A percentile compares a stretch with the other conserved stretches of the same genome.
phyloP scores from a whole-genome alignment of 1,284 basidiomycete species.

The Marasmius tenuissimus region DNA sequence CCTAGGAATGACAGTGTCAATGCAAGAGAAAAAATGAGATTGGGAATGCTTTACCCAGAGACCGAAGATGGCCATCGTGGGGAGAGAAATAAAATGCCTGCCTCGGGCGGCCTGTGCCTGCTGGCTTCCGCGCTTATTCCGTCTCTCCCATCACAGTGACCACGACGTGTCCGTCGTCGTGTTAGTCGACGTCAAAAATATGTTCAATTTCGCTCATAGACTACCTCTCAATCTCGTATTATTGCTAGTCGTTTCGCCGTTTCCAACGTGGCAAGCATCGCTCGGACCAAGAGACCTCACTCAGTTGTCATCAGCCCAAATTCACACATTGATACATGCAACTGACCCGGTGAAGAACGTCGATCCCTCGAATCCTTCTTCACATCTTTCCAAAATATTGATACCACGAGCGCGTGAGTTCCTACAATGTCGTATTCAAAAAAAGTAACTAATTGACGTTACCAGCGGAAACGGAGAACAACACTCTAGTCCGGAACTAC shows the following conservation, averaged over 20 bases:
- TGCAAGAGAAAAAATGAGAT: slow-evolving; percentile 5
- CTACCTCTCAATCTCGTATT: slow-evolving; percentile 5
- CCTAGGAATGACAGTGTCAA: slow-evolving; percentile 48
- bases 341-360: slow-evolving; percentile 67
- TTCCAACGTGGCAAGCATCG: slow-evolving; percentile 12
- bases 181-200: background rate
- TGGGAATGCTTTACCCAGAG: slow-evolving; percentile 65
- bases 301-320: slow-evolving; percentile 50
- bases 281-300: slow-evolving; percentile 45
- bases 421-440: slow-evolving; percentile 6
- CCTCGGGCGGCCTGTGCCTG: background rate
- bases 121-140: too few species aligned
- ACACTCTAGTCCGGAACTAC: slow-evolving; percentile 77
- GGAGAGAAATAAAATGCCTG: background rate
- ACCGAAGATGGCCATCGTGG: slow-evolving; percentile 71
- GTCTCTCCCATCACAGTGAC: too few species aligned
- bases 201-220: background rate
- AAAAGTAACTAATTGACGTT: slow-evolving; percentile 9
- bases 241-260: background rate
- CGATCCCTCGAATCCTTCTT: slow-evolving; percentile 60
- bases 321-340: slow-evolving; percentile 49
- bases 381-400: slow-evolving; percentile 79
- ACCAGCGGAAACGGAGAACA: slow-evolving; percentile 72
- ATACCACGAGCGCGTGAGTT: slow-evolving; percentile 79
- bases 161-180: background rate